Evolutionary conservation across 176 grass and related monocot species (phyloP), one percentile per base, ranked within the genome.

Genomic region (Typha latifolia): DNA sequence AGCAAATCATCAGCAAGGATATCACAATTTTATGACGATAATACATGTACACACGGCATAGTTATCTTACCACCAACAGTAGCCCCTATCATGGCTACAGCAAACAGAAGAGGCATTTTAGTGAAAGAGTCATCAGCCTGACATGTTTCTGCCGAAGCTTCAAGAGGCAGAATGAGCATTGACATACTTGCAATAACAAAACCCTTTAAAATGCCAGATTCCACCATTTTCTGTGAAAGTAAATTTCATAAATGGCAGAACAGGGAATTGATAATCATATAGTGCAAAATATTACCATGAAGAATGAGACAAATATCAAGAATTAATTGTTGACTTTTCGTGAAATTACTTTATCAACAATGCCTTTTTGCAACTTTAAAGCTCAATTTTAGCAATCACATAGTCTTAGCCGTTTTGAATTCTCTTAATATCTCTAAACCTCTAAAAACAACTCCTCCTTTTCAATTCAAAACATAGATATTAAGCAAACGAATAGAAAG

Each of bases 61-160:
- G 12, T 32, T 51, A 64, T 74, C 23, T 74, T 65, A 74, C 72
- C 72, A 1, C 61, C 47, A 34, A 74, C 61, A 4, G 72, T 21
- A 65, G 72, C 72, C 48, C 72, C 72, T 3, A 2, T 21, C 49
- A 90, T 52, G 48, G 80, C 87, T 27, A 86, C 76, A 61, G 80
- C 83, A 55, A 90, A 80, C 14, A 86, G 80, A 67, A 90, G 32
- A 8, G 82, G 82, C 87, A 90, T 90, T 49, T 90, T 82, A 1
- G 69, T 63, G 14, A 80, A 77, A 14, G 82, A 77, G 67, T 68
- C 77, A 67, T 62, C 20, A 12, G 75, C 48, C 47, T 76, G 75
- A 62, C 83, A 83, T 1, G 47, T 81, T 78, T 75, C 80, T 0
- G 83, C 83, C n/a, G 74, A 81, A 15, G 74, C 83, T 49, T 83